phyloP scores from a whole-genome alignment of 148 eudicot genomes.

The Cornus florida region DNA sequence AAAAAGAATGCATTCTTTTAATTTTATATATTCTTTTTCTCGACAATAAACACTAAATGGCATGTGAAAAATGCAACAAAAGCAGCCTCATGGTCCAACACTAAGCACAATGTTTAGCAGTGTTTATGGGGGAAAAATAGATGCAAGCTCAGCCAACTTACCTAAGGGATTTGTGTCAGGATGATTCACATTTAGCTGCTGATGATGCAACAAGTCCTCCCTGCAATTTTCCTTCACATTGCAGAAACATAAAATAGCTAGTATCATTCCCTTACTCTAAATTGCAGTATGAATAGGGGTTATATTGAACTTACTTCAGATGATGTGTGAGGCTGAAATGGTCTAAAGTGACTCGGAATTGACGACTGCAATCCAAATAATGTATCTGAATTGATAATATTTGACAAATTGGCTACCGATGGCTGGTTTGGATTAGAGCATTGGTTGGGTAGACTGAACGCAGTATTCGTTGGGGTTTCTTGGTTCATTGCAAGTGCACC shows the following conservation, averaged over 20 bases:
- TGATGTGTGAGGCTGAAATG: slow-evolving; percentile 30
- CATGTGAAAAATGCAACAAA: not conserved
- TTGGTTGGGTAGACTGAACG: slow-evolving; percentile 30
- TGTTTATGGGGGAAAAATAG: not conserved
- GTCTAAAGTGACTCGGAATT: slow-evolving; percentile 20
- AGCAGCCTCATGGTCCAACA: not conserved
- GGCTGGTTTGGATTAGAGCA: slow-evolving; percentile 27
- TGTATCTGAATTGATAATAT: slow-evolving; percentile 24
- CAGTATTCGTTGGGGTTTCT: slow-evolving; percentile 19
- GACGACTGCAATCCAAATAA: slow-evolving; percentile 36
- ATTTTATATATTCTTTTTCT: not conserved
- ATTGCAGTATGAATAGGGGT: not conserved
- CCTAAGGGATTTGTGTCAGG: slow-evolving; percentile 33
- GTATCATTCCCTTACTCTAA: not conserved
- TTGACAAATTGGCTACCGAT: slow-evolving; percentile 28
- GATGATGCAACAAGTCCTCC: slow-evolving; percentile 30
- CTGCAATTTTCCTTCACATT: slow-evolving; percentile 32
- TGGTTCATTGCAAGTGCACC: slow-evolving; percentile 27
- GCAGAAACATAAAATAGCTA: slow-evolving; percentile 7
- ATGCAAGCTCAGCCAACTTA: slow-evolving; percentile 16
- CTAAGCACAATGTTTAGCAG: not conserved
- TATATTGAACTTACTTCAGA: slow-evolving; percentile 33
- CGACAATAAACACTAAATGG: not conserved
- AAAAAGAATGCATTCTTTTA: not conserved
- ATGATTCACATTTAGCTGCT: slow-evolving; percentile 19